Evolutionary conservation across 768 basidiomycete species (phyloP), one percentile per base, ranked within the genome.

Genomic region (Melanogaster broomeanus): DNA sequence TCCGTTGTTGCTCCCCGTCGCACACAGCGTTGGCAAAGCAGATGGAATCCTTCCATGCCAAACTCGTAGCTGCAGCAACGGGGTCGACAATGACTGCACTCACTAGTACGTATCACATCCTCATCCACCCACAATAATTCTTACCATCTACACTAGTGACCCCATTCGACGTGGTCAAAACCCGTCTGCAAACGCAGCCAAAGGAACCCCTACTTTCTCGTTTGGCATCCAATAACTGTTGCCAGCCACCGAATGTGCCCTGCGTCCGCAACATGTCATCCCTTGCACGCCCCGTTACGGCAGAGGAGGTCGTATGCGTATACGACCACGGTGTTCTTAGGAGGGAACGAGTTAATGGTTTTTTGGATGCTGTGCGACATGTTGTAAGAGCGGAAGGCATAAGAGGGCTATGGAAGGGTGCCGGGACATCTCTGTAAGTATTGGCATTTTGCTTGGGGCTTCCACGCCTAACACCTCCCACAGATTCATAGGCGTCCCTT

Each of bases 141-240:
- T 51, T 53, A 62, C 48, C n/a, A 15, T 9, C 47, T 28, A 28
- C 51, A 51, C 10, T 66, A 98, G 96, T 99, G 97, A 98, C 96
- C 3, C 97, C 97, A 3, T 99, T 99, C 68, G 97, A 99, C 71
- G 93, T 99, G 48, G 81, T 98, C 59, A 98, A 98, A 70, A 98
- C 96, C 12, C 84, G 97, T 25, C 75, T 99, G 16, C 97, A 99
- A 69, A 98, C 97, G 0, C 93, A 90, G 66, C 87, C 86, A n/a
- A 73, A 68, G 55, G 75, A 68, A 50, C 77, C 69, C 41, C 74
- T 83, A 24, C 79, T 82, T 63, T 76, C 81, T 49, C 76, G 74
- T 51, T 77, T 79, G 45, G 77, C 83, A 11, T 68, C 71, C 31
- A 77, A 78, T 63, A 74, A 74, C 55, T 91, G 90, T 63, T 92